A percentile compares a stretch with the other conserved stretches of the same genome.
phyloP scores from a whole-genome alignment of 768 basidiomycete genomes.

The Sutorius australiensis region DNA sequence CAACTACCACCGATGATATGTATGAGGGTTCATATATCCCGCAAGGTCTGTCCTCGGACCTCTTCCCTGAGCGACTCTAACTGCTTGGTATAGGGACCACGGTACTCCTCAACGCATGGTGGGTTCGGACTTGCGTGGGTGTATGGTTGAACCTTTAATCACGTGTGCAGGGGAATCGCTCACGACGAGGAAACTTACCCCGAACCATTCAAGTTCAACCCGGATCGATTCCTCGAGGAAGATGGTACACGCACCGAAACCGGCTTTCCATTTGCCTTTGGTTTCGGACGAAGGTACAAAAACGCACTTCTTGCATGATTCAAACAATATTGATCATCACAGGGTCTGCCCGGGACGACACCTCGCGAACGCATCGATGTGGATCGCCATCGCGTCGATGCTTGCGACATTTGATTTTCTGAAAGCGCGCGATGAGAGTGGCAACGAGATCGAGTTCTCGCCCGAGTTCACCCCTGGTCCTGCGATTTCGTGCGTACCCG shows the following conservation, averaged over 20 bases:
- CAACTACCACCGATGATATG: conserved; percentile 18
- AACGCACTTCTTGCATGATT: background rate
- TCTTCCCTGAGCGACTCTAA: background rate
- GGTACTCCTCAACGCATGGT: conserved; percentile 25
- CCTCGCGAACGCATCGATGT: conserved; percentile 21
- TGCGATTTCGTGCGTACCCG: conserved; percentile 17
- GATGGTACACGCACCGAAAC: conserved; percentile 14
- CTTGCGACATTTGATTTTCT: conserved; percentile 21
- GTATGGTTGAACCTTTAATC: background rate
- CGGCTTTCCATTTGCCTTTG: conserved; percentile 12
- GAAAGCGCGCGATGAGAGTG: conserved; percentile 20
- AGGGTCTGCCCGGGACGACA: conserved; percentile 25
- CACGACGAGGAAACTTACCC: conserved; percentile 38
- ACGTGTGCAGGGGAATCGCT: conserved; percentile 33
- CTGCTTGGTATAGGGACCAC: conserved; percentile 13
- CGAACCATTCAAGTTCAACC: conserved; percentile 39
- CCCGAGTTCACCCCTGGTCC: conserved; percentile 20
- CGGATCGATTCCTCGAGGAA: conserved; percentile 35
- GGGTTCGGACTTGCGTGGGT: background rate
- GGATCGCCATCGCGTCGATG: conserved; percentile 23
- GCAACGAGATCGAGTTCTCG: conserved; percentile 19
- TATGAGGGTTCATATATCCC: conserved; percentile 26
- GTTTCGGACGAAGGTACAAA: conserved; percentile 25
- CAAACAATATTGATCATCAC: background rate
- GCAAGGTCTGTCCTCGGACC: conserved; percentile 14